Evolutionary conservation across 2,329 filamentous ascomycete species (phyloP).

Genomic region (Penicillium sp.): DNA sequence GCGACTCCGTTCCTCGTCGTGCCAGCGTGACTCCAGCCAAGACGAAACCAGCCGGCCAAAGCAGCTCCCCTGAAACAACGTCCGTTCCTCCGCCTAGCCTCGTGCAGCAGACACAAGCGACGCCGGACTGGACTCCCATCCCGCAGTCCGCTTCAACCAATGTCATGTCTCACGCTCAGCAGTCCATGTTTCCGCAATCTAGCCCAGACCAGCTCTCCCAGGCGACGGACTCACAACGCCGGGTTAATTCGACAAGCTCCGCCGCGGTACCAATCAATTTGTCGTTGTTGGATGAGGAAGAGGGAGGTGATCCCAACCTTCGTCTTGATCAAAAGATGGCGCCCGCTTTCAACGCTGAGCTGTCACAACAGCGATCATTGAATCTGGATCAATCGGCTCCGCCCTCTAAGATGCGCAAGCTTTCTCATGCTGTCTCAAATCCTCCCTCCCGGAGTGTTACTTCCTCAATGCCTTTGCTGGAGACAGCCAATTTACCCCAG

Average conservation of each 20-base stretch:
- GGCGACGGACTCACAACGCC: constrained; percentile 37
- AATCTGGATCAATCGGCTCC: constrained; percentile 32
- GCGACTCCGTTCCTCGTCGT: constrained; percentile 28
- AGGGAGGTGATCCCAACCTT: constrained; percentile 42
- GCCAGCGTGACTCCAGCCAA: constrained; percentile 30
- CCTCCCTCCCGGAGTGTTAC: constrained; percentile 32
- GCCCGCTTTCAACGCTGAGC: constrained; percentile 25
- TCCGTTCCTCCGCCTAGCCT: constrained; percentile 29
- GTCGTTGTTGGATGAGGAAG: constrained; percentile 56
- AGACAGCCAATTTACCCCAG: constrained; percentile 33
- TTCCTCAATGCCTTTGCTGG: constrained; percentile 34
- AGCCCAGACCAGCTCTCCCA: constrained; percentile 51
- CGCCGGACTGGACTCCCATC: constrained; percentile 39
- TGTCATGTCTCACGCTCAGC: constrained; percentile 25
- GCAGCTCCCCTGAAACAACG: constrained; percentile 35
- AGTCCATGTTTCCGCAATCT: constrained; percentile 49
- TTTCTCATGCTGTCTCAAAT: constrained; percentile 31
- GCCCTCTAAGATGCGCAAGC: constrained; percentile 40
- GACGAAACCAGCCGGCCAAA: constrained; percentile 31
- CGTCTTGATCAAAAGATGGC: constrained; percentile 23
- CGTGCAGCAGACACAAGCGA: constrained; percentile 27
- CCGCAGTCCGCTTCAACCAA: constrained; percentile 24
- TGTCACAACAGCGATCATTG: constrained; percentile 27
- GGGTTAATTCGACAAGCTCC: constrained; percentile 22
- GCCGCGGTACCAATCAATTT: constrained; percentile 49